Conservation (phyloP, 1,284 basidiomycete species). For the Rhodotorula mucilaginosa region DNA sequence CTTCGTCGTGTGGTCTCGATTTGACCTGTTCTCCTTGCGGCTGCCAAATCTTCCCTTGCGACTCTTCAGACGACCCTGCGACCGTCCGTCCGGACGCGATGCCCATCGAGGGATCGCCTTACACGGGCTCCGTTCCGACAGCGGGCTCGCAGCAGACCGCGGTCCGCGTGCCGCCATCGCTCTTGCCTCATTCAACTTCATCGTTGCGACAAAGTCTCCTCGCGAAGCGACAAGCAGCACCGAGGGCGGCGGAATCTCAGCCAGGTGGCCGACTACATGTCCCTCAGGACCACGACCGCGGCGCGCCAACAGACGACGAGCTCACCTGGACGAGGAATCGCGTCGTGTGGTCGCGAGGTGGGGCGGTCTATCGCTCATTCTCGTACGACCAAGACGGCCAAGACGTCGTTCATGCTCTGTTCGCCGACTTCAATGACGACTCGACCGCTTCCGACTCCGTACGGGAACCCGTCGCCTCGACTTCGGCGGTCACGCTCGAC, state of each 20-base stretch:
- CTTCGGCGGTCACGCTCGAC: slow-evolving; percentile 8
- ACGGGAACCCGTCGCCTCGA: background rate
- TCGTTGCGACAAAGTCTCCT: background rate
- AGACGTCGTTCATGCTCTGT: slow-evolving; percentile 29
- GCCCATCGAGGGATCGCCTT: no score
- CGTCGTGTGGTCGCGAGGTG: slow-evolving; percentile 29
- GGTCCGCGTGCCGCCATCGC: background rate
- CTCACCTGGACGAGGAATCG: slow-evolving; percentile 24
- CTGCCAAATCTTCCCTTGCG: no score
- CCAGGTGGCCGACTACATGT: background rate
- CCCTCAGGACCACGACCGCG: rapidly evolving
- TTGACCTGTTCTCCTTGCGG: no score
- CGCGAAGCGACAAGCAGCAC: background rate
- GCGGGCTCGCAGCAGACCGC: no score
- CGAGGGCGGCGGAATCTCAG: no score
- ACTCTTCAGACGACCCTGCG: no score
- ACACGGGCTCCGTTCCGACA: no score
- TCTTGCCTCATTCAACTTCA: slow-evolving; percentile 5
- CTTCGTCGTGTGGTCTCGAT: no score
- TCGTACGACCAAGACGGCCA: slow-evolving; percentile 15
- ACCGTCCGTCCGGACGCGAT: no score
- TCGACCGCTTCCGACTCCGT: background rate
- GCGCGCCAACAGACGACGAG: slow-evolving; percentile 8
- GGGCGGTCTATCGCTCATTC: slow-evolving; percentile 19
- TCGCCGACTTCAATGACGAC: slow-evolving; percentile 17